Conservation (phyloP, 2,329 filamentous ascomycete genomes). For the Huntiella moniliformis region DNA sequence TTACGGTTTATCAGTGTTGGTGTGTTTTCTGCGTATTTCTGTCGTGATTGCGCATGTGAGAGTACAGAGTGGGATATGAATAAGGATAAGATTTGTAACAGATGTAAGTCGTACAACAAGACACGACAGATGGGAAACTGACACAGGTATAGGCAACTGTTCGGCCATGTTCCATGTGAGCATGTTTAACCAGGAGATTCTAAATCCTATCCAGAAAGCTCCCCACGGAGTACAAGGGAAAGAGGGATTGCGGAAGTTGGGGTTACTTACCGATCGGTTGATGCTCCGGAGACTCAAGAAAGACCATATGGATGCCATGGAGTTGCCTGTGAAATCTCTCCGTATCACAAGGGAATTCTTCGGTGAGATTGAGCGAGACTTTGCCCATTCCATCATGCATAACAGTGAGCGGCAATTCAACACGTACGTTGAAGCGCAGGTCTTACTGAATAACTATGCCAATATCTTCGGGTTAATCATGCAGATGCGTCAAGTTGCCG, state of each 20-base stretch:
- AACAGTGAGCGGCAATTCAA: conserved; percentile 79
- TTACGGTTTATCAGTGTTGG: conserved; percentile 76
- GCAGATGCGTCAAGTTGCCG: conserved; percentile 96
- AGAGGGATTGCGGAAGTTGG: conserved; percentile 61
- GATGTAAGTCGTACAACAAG: conserved; percentile 26
- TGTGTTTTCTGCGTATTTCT: conserved; percentile 87
- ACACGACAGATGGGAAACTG: too few relatives aligned
- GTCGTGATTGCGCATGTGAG: conserved; percentile 67
- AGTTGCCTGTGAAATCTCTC: conserved; percentile 86
- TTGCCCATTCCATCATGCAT: conserved; percentile 89
- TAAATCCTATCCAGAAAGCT: conserved; percentile 59
- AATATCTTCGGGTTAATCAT: conserved; percentile 98
- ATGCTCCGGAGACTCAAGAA: conserved; percentile 93
- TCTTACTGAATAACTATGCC: conserved; percentile 92
- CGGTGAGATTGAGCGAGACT: conserved; percentile 86
- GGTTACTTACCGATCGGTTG: conserved; percentile 75
- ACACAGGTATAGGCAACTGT: conserved; percentile 14
- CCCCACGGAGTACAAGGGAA: conserved; percentile 43
- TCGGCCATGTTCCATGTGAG: conserved; percentile 26
- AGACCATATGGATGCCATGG: conserved; percentile 86
- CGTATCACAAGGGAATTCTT: conserved; percentile 91
- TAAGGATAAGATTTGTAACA: conserved; percentile 48
- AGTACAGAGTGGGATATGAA: conserved; percentile 69
- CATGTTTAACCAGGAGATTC: conserved; percentile 83
- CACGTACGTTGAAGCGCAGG: conserved; percentile 84